Conservation (phyloP, 441 rosid genomes). For the Populus hybrid region DNA sequence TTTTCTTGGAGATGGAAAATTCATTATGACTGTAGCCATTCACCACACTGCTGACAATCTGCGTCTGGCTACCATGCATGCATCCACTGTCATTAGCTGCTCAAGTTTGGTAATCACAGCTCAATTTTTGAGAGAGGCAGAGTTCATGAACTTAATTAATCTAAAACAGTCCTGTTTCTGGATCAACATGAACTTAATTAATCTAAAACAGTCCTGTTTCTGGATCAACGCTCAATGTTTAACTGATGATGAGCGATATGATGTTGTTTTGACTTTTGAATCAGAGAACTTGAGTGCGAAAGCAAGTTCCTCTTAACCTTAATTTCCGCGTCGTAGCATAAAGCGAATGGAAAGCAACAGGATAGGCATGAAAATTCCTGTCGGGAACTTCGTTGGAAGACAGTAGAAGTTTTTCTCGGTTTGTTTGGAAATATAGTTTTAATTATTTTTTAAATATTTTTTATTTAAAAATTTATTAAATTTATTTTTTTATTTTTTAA, state of each 20-base stretch:
- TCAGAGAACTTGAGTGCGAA: background rate
- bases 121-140: background rate
- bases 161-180: background rate
- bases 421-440: too few species aligned
- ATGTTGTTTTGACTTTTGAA: background rate
- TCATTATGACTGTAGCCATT: too few species aligned
- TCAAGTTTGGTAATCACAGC: background rate
- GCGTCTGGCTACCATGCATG: too few species aligned
- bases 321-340: background rate
- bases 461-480: too few species aligned
- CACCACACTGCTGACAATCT: too few species aligned
- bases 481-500: too few species aligned
- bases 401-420: background rate
- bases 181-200: too few species aligned
- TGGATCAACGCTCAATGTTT: background rate
- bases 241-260: background rate
- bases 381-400: background rate
- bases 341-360: background rate
- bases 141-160: background rate
- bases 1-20: too few species aligned
- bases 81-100: background rate
- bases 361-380: background rate
- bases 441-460: too few species aligned
- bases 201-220: background rate
- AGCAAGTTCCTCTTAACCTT: background rate